These are phyloP conservation scores for Ceratopteris richardii DNA, from an alignment of 75 land plant species.

Conservation along the genomic window DNA sequence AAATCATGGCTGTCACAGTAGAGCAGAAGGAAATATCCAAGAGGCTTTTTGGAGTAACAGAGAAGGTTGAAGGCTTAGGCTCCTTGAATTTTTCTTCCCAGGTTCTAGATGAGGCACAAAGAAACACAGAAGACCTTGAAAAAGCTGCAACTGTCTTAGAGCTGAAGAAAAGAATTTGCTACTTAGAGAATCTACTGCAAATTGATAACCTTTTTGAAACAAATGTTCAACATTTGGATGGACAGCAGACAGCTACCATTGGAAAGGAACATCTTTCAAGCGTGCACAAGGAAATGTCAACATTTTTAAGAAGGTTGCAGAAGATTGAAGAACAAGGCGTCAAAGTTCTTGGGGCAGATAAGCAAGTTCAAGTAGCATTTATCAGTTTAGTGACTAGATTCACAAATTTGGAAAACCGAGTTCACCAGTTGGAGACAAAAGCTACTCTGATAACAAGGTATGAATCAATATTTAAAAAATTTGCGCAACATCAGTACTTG, in stretches of 20 bases:
- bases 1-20: neutral
- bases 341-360: neutral
- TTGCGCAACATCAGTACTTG: no score
- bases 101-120: conserved; percentile 5
- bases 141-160: neutral
- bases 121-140: conserved; percentile 12
- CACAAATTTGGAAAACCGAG: conserved; percentile 10
- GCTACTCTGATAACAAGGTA: conserved; percentile 9
- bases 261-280: neutral
- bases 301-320: neutral
- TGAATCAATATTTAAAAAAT: no score
- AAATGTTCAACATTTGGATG: neutral
- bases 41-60: neutral
- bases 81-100: neutral
- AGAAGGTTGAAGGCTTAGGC: neutral
- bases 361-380: neutral
- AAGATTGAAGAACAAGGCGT: neutral
- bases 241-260: neutral
- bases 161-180: neutral
- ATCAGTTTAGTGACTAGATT: conserved; percentile 6
- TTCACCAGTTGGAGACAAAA: conserved; percentile 24
- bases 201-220: neutral
- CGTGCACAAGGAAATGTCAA: conserved; percentile 3
- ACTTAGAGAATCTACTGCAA: neutral
- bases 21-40: neutral